These are phyloP conservation scores for Dalbergia cultrata DNA, from an alignment of 306 rosid species.

Conservation along the genomic window DNA sequence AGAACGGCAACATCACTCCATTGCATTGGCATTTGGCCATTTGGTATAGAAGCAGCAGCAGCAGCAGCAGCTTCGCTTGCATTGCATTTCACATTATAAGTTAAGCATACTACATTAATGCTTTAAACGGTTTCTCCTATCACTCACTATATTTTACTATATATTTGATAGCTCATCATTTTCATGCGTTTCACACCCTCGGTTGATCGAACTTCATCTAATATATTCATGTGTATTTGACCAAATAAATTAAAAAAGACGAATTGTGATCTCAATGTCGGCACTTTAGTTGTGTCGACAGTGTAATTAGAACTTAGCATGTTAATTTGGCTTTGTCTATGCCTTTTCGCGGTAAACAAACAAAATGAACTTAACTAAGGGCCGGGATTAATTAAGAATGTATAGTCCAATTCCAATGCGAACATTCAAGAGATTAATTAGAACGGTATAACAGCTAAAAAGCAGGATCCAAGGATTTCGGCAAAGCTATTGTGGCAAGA, in stretches of 20 bases:
- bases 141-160: not conserved
- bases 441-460: not conserved
- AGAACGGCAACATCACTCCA: not conserved
- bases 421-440: not conserved
- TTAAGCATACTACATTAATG: not conserved
- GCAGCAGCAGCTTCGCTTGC: not conserved
- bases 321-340: not conserved
- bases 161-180: not conserved
- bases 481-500: not conserved
- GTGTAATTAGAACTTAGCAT: not conserved
- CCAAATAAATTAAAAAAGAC: not conserved
- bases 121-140: not conserved
- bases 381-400: not conserved
- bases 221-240: not conserved
- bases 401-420: not conserved
- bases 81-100: not conserved
- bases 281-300: not conserved
- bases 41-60: not conserved
- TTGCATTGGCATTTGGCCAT: no score
- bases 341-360: not conserved
- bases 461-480: not conserved
- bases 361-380: not conserved
- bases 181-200: not conserved
- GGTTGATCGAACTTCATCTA: not conserved
- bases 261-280: not conserved